A percentile compares a stretch with the other conserved stretches of the same genome.
Conservation (phyloP, 257 asterid species). For the Nicotiana paniculata region DNA sequence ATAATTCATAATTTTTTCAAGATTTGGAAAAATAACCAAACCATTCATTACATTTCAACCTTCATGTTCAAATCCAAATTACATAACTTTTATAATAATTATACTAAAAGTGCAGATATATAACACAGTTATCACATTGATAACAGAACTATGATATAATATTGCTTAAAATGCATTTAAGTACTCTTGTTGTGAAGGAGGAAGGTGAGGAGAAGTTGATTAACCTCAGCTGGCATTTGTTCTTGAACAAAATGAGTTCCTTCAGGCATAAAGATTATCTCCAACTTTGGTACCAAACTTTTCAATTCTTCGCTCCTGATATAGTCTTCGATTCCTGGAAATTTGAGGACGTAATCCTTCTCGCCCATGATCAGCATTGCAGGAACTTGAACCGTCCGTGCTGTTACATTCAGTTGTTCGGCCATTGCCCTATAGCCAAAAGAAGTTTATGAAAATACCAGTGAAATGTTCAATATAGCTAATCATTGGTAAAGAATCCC, state of each 20-base stretch:
- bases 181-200: constrained; percentile 21
- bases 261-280: constrained; percentile 45
- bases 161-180: background rate
- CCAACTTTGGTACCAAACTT: constrained; percentile 43
- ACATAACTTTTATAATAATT: background rate
- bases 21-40: background rate
- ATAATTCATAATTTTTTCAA: background rate
- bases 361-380: constrained; percentile 63
- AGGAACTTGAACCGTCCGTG: constrained; percentile 44
- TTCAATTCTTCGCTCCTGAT: constrained; percentile 38
- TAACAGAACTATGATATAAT: no score
- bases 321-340: constrained; percentile 18
- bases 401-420: constrained; percentile 5
- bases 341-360: constrained; percentile 50
- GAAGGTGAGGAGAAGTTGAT: constrained; percentile 35
- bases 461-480: no score
- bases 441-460: background rate
- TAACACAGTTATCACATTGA: background rate
- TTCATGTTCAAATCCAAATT: background rate
- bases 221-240: constrained; percentile 47
- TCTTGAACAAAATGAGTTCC: constrained; percentile 78
- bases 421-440: constrained; percentile 29
- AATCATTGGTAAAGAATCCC: no score
- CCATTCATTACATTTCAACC: background rate
- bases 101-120: no score